Evolutionary conservation across 2,329 filamentous ascomycete genomes (phyloP).

Genomic region (Xylaria sp.): DNA sequence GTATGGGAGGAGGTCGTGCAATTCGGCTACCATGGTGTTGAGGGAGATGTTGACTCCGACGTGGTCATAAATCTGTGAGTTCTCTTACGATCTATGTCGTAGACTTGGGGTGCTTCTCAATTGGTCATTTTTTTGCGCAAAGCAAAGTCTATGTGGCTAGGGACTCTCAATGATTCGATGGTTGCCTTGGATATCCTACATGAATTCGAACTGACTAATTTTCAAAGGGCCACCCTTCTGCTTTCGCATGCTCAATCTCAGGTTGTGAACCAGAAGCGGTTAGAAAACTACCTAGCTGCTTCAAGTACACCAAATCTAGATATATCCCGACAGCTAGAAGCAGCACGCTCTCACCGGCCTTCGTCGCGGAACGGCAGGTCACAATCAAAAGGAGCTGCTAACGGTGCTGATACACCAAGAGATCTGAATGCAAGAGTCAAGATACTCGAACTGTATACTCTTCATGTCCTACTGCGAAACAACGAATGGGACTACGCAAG

Average conservation of each 20-base stretch:
- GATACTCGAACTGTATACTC: constrained; percentile 92
- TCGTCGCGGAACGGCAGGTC: constrained; percentile 49
- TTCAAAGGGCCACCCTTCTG: constrained; percentile 81
- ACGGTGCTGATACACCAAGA: constrained; percentile 82
- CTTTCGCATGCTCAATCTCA: constrained; percentile 91
- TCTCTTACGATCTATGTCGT: neutral
- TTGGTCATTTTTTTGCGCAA: neutral
- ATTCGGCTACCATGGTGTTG: constrained; percentile 86
- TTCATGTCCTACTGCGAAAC: constrained; percentile 93
- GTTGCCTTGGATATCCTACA: neutral
- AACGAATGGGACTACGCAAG: constrained; percentile 95
- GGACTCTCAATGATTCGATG: neutral
- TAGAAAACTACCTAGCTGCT: constrained; percentile 89
- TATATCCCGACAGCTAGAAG: constrained; percentile 70
- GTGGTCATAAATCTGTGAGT: constrained; percentile 88
- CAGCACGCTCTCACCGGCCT: constrained; percentile 50
- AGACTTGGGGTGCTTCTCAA: neutral
- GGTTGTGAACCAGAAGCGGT: constrained; percentile 81
- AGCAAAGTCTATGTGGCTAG: neutral
- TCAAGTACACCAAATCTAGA: constrained; percentile 78
- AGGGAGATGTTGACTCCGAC: constrained; percentile 92
- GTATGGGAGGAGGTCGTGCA: constrained; percentile 95
- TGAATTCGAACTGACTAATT: constrained; percentile 18
- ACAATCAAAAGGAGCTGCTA: constrained; percentile 58
- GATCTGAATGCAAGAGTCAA: constrained; percentile 87